Conservation (phyloP, 805 yeast species). For the Zygoascus flipseniorum region DNA sequence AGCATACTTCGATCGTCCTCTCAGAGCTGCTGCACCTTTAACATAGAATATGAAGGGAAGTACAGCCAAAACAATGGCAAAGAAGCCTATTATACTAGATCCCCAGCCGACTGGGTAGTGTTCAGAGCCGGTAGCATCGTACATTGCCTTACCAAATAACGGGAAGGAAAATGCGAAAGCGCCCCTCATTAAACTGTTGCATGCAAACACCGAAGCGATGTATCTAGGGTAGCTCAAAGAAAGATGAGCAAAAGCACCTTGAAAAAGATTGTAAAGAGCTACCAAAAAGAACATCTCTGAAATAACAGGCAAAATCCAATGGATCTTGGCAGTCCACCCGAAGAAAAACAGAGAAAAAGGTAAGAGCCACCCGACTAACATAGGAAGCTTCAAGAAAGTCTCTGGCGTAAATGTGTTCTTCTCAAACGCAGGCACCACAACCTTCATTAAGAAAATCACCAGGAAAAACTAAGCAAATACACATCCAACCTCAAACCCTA, state of each 20-base stretch:
- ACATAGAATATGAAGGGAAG: slow-evolving; percentile 38
- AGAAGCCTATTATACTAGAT: slow-evolving; percentile 39
- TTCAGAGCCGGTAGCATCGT: slow-evolving; percentile 29
- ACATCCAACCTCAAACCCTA: slow-evolving; percentile 42
- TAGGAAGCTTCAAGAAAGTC: slow-evolving; percentile 11
- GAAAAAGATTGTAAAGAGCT: slow-evolving; percentile 39
- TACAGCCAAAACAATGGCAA: slow-evolving; percentile 35
- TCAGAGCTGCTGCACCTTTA: slow-evolving; percentile 25
- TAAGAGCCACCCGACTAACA: slow-evolving; percentile 22
- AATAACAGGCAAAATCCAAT: slow-evolving; percentile 44
- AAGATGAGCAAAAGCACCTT: slow-evolving; percentile 41
- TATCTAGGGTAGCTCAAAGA: slow-evolving; percentile 40
- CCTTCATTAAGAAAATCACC: neutral
- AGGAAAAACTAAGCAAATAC: slow-evolving; percentile 27
- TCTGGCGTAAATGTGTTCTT: slow-evolving; percentile 9
- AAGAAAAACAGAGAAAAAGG: slow-evolving; percentile 42
- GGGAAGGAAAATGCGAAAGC: slow-evolving; percentile 53
- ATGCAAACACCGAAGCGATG: slow-evolving; percentile 53
- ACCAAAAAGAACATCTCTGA: slow-evolving; percentile 34
- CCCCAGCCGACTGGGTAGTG: slow-evolving; percentile 60
- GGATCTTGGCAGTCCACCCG: slow-evolving; percentile 44
- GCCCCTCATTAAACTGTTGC: slow-evolving; percentile 44
- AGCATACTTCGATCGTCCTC: slow-evolving; percentile 30
- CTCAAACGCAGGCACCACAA: neutral
- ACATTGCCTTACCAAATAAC: slow-evolving; percentile 55